Evolutionary conservation across 2,329 filamentous ascomycete genomes (phyloP).

Genomic region (Claviceps cyperi): DNA sequence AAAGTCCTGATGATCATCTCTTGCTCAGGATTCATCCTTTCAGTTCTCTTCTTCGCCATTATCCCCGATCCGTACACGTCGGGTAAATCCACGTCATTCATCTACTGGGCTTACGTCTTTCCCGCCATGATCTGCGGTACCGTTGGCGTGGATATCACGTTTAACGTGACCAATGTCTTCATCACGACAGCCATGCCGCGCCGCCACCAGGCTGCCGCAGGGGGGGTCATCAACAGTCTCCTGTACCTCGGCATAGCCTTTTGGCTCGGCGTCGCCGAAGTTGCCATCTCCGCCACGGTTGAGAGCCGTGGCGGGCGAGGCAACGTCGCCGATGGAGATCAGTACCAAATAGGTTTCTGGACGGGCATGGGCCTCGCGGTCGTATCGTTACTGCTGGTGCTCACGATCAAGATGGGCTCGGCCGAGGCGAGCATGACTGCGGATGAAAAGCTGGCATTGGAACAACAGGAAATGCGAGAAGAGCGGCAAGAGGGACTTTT

Average conservation of each 20-base stretch:
- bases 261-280: slow-evolving; percentile 55
- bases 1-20: slow-evolving; percentile 49
- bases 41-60: slow-evolving; percentile 48
- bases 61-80: slow-evolving; percentile 34
- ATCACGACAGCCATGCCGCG: slow-evolving; percentile 58
- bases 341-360: slow-evolving; percentile 55
- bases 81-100: slow-evolving; percentile 12
- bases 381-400: slow-evolving; percentile 36
- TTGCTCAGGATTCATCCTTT: slow-evolving; percentile 41
- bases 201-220: slow-evolving; percentile 54
- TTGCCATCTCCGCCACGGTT: slow-evolving; percentile 38
- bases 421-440: slow-evolving; percentile 42
- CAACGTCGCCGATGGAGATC: slow-evolving; percentile 27
- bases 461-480: slow-evolving; percentile 3
- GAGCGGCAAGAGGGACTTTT: not conserved
- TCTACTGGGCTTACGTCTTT: slow-evolving; percentile 63
- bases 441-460: slow-evolving; percentile 33
- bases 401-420: slow-evolving; percentile 40
- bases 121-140: slow-evolving; percentile 55
- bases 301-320: slow-evolving; percentile 9
- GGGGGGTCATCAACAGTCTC: slow-evolving; percentile 55
- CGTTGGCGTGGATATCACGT: slow-evolving; percentile 60
- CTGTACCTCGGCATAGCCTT: slow-evolving; percentile 60
- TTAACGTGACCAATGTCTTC: slow-evolving; percentile 63
- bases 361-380: slow-evolving; percentile 43